A percentile compares a stretch with the other conserved stretches of the same genome.
These are phyloP conservation scores for Podaxis carcinomalis DNA, from an alignment of 768 basidiomycete species.

Conservation along the genomic window DNA sequence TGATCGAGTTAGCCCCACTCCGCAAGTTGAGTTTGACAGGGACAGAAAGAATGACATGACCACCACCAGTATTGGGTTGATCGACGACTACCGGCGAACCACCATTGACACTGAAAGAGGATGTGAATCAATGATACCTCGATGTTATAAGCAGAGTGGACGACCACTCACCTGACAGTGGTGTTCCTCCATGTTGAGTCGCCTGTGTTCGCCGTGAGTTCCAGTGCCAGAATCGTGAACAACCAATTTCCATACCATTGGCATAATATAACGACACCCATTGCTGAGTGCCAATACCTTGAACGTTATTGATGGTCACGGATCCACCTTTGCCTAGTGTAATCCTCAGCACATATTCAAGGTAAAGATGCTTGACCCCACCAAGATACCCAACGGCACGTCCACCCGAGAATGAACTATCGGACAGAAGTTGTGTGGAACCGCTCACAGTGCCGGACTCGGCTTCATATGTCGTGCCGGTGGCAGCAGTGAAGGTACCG, in stretches of 20 bases:
- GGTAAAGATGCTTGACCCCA: constrained; percentile 16
- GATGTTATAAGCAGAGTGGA: neutral
- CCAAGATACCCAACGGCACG: constrained; percentile 53
- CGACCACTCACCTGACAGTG: constrained; percentile 44
- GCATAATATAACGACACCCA: constrained; percentile 63
- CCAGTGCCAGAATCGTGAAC: neutral
- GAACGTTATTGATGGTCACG: constrained; percentile 50
- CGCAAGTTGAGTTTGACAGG: constrained; percentile 49
- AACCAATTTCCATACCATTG: constrained; percentile 32
- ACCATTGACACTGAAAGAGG: constrained; percentile 46
- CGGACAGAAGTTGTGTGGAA: constrained; percentile 37
- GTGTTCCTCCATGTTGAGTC: constrained; percentile 57
- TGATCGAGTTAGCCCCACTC: constrained; percentile 48
- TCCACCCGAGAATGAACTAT: constrained; percentile 48
- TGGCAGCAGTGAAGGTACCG: constrained; percentile 45
- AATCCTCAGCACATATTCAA: neutral
- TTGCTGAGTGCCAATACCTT: constrained; percentile 48
- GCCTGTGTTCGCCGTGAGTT: constrained; percentile 19
- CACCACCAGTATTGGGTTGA: constrained; percentile 55
- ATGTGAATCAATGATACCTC: neutral
- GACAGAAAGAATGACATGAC: constrained; percentile 47
- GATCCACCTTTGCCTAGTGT: constrained; percentile 50
- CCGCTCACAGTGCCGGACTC: constrained; percentile 48
- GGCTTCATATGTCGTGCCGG: constrained; percentile 53
- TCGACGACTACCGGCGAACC: constrained; percentile 48